phyloP scores from a whole-genome alignment of 257 asterid species.

The Solanum medicagineum region DNA sequence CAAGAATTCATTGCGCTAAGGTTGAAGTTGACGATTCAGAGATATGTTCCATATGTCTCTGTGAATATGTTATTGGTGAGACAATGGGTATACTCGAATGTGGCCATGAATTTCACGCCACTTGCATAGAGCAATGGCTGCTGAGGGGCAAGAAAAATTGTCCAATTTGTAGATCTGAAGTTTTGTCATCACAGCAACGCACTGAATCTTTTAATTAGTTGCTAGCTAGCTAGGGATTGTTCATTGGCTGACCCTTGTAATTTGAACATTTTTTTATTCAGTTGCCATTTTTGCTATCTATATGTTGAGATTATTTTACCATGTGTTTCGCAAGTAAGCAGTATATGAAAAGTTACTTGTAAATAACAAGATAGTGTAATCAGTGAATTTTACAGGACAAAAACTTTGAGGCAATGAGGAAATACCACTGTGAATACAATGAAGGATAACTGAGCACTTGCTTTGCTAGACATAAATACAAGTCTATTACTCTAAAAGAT shows the following conservation, averaged over 20 bases:
- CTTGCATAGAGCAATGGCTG: background rate
- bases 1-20: background rate
- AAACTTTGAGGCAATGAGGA: background rate
- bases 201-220: background rate
- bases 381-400: background rate
- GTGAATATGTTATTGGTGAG: background rate
- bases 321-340: background rate
- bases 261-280: background rate
- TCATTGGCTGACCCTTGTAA: too few relatives aligned
- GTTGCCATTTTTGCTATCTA: background rate
- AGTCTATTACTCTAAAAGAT: slow-evolving; percentile 12
- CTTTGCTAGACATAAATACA: slow-evolving; percentile 10
- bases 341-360: background rate
- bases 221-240: background rate
- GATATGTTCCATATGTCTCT: background rate
- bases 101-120: background rate
- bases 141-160: background rate
- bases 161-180: background rate
- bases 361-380: background rate
- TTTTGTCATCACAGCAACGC: background rate
- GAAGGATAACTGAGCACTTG: background rate
- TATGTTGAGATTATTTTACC: background rate
- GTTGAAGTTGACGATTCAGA: background rate
- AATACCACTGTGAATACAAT: background rate
- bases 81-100: background rate